A percentile compares a stretch with the other conserved stretches of the same genome.
phyloP scores from a whole-genome alignment of 2,329 filamentous ascomycete genomes.

The Penicillium hordei region DNA sequence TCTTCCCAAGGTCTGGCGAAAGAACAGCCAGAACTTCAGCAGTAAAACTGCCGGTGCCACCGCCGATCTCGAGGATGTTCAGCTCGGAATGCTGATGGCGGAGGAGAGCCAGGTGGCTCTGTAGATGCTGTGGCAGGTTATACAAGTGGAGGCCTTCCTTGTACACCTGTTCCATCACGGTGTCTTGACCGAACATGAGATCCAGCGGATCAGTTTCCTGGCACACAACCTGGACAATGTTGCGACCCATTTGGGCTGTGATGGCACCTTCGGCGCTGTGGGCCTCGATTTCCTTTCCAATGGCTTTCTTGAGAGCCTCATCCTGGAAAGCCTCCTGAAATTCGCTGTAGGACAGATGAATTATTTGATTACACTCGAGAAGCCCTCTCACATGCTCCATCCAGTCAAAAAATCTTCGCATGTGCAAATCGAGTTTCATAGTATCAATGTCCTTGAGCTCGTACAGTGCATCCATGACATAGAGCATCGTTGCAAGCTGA shows the following conservation, averaged over 20 bases:
- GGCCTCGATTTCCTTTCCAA: slow-evolving; percentile 24
- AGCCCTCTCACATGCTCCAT: slow-evolving; percentile 24
- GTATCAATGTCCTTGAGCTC: slow-evolving; percentile 18
- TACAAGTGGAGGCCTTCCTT: slow-evolving; percentile 27
- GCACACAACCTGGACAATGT: slow-evolving; percentile 30
- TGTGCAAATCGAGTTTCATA: slow-evolving; percentile 25
- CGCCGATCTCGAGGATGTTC: slow-evolving; percentile 29
- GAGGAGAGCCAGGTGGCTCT: slow-evolving; percentile 22
- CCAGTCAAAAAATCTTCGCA: slow-evolving; percentile 33
- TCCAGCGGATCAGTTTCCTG: slow-evolving; percentile 33
- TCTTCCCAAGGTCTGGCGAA: slow-evolving; percentile 7
- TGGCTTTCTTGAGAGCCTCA: slow-evolving; percentile 19
- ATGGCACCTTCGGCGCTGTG: slow-evolving; percentile 34
- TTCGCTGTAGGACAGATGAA: slow-evolving; percentile 23
- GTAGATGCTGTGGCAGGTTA: slow-evolving; percentile 22
- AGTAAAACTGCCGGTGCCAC: slow-evolving; percentile 33
- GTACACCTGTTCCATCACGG: slow-evolving; percentile 33
- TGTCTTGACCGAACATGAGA: slow-evolving; percentile 36
- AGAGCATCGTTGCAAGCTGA: slow-evolving; percentile 32
- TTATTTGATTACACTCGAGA: slow-evolving; percentile 24
- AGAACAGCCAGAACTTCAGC: slow-evolving; percentile 20
- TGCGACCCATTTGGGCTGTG: slow-evolving; percentile 31
- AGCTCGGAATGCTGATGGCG: slow-evolving; percentile 20
- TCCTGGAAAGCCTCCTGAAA: slow-evolving; percentile 24
- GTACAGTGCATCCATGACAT: slow-evolving; percentile 30